Evolutionary conservation across 2,329 filamentous ascomycete genomes (phyloP), one percentile per base, ranked within the genome.

Genomic region (Stagonosporopsis vannaccii): DNA sequence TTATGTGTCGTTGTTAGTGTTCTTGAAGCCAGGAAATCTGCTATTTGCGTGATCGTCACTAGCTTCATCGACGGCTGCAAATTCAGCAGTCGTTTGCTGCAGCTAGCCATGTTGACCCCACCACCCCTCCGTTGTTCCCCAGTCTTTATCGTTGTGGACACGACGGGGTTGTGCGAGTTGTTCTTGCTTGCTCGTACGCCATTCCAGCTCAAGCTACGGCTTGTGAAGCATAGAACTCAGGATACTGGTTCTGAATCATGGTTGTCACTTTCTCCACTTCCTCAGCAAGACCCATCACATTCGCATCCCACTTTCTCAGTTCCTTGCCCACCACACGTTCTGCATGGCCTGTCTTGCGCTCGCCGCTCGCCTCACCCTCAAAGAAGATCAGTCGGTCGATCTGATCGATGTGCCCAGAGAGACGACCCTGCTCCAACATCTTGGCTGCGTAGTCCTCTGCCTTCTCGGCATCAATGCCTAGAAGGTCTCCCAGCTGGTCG

Each of bases 381-480:
- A 99, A 99, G 79, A 88, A 92, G 57, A 99, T 93, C 11, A 93
- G 80, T 13, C 90, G 85, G 53, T 92, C 91, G 54, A 99, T 93
- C 80, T 99, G 95, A 77, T 99, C 94, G 69, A 99, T 98, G 54
- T 89, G 87, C 7, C 94, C 95, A 3, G 89, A 86, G 47, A 99
- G 78, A 28, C 95, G 87, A 9, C 91, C 92, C 76, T 97, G 93
- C 80, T 98, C 93, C 67, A 99, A 91, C 95, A 99, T 99, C 66
- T 87, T 85, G 4, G 94, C 92, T 12, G 94, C 95, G 50, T 95
- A 97, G 56, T 90, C 88, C 80, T 99, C 95, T 3, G 94, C 94
- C 74, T 88, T 90, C 47, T 90, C 90, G 0, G 86, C 86, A 56
- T 91, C 86, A 4, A 97, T 82, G 0, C 91, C 92, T 13, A 99